Evolutionary conservation across 2,329 filamentous ascomycete species (phyloP).

Genomic region (Cytospora schulzeri): DNA sequence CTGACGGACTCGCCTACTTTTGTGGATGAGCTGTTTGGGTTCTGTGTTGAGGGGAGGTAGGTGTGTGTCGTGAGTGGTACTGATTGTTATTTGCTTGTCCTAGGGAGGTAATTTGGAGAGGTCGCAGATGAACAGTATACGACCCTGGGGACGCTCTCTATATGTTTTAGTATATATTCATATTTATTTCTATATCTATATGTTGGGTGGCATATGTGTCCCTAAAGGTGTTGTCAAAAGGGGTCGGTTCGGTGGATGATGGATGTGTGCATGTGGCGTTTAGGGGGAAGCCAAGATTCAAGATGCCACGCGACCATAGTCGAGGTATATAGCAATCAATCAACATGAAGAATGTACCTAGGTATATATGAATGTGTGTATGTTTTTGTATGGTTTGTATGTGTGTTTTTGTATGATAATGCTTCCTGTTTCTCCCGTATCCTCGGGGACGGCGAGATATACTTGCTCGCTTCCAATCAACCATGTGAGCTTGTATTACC

Average conservation of each 20-base stretch:
- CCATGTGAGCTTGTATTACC: too few species aligned
- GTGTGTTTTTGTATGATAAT: background rate
- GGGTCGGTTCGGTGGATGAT: too few species aligned
- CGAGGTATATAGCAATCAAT: background rate
- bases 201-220: too few species aligned
- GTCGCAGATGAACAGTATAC: too few species aligned
- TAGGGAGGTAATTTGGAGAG: background rate
- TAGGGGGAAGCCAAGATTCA: too few species aligned
- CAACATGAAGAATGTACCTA: background rate
- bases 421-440: background rate
- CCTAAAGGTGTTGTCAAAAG: too few species aligned
- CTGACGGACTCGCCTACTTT: conserved; percentile 42
- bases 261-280: too few species aligned
- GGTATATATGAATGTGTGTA: background rate
- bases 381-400: background rate
- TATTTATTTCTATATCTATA: too few species aligned
- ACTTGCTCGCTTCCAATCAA: background rate
- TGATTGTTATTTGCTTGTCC: background rate
- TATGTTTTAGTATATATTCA: too few species aligned
- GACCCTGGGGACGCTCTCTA: too few species aligned
- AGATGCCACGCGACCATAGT: too few species aligned
- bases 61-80: background rate
- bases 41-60: conserved; percentile 30
- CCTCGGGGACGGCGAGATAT: background rate
- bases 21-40: conserved; percentile 47